Evolutionary conservation across 352 stramenopile species (phyloP).

Genomic region (Globisporangium takayamanum): DNA sequence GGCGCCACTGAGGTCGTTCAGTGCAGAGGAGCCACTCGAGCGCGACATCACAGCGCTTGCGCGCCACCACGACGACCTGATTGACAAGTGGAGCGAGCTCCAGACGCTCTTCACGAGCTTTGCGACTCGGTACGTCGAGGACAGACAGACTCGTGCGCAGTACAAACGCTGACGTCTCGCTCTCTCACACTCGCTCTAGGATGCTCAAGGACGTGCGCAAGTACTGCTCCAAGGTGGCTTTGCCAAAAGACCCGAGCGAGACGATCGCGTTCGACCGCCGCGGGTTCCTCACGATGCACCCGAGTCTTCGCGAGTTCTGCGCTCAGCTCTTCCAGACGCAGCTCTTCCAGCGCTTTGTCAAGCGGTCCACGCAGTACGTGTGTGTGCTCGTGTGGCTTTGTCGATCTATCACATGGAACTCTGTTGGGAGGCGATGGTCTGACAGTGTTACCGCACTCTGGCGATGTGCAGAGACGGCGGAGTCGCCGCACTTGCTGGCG

Average conservation of each 20-base stretch:
- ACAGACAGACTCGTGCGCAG: not conserved
- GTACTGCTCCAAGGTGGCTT: slow-evolving; percentile 28
- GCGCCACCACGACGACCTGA: slow-evolving; percentile 38
- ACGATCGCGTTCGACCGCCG: slow-evolving; percentile 41
- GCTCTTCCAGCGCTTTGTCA: slow-evolving; percentile 64
- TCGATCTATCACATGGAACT: not conserved
- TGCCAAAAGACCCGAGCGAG: slow-evolving; percentile 5
- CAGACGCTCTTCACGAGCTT: slow-evolving; percentile 48
- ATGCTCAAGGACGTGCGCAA: slow-evolving; percentile 60
- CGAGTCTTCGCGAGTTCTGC: slow-evolving; percentile 55
- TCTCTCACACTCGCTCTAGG: slow-evolving; percentile 13
- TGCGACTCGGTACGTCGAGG: slow-evolving; percentile 29
- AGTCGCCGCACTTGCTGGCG: not conserved
- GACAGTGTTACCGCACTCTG: not conserved
- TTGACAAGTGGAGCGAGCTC: slow-evolving; percentile 56
- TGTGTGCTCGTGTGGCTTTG: slow-evolving; percentile 6
- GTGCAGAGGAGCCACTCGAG: slow-evolving; percentile 17
- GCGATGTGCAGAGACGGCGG: not conserved
- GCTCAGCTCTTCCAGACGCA: slow-evolving; percentile 68
- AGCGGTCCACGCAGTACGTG: slow-evolving; percentile 26
- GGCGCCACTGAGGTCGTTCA: slow-evolving; percentile 14
- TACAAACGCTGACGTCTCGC: not conserved
- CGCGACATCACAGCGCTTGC: slow-evolving; percentile 19
- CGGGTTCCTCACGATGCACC: slow-evolving; percentile 47
- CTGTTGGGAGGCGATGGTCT: not conserved